Evolutionary conservation across 352 stramenopile genomes (phyloP), one percentile per base, ranked within the genome.

Genomic region (Pythium folliculosum): DNA sequence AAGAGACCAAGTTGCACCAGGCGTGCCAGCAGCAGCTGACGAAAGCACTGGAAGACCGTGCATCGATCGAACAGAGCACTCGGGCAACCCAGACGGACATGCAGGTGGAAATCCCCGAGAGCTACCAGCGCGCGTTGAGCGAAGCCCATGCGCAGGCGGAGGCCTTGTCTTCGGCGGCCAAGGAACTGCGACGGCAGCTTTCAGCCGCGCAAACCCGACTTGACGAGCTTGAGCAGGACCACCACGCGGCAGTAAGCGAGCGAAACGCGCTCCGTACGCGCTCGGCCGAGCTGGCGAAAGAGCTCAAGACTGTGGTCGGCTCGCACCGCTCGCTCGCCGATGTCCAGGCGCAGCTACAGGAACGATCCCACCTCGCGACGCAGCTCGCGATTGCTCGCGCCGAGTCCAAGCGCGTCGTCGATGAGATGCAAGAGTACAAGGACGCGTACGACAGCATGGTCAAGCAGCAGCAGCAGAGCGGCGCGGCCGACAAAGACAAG

Each of bases 371-470:
- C n/a, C 65, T 94, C 2, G 65, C 78, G 22, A 75, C 71, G 8
- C 75, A 94, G 47, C 67, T 92, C n/a, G 69, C 73, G 1, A 57
- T 85, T 1, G 68, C 78, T 16, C 83, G 82, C 38, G 82, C 84
- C 1, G 81, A 92, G 32, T 69, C 76, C 0, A 88, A 88, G 63
- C 76, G 77, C 44, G 72, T 70, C 22, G 71, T 65, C 2, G 78
- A 91, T 47, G 82, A 94, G 52, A 69, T 87, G 58, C 59, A 76
- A 9, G 77, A 90, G 62, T 84, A 84, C 63, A 90, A 89, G 43
- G 74, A 81, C 56, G 65, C 82, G 25, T 57, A 91, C 35, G 76
- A 89, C 25, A 67, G 56, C n/a, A 61, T 86, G 37, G 44, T 75
- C 19, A 77, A 74, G 65, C 76, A 86, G 63, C 69, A 78, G 30